phyloP scores from a whole-genome alignment of 225 moss, liverwort and hornwort genomes.

The Marchantia paleacea region DNA sequence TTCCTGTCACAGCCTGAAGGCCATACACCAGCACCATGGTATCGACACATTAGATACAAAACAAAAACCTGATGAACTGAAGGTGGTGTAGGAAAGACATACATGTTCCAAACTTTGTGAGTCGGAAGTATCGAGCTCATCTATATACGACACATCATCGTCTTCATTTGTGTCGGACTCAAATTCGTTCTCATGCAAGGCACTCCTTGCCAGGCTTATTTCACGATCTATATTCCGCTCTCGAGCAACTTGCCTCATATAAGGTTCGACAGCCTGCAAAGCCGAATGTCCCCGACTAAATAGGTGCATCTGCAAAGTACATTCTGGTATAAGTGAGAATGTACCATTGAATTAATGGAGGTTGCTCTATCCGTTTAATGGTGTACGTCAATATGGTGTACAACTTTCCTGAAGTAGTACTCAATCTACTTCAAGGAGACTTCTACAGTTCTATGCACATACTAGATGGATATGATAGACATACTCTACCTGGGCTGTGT shows the following conservation, averaged over 20 bases:
- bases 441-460: too few relatives aligned
- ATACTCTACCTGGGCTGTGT: constrained; percentile 59
- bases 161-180: constrained; percentile 49
- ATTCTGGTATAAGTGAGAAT: background rate
- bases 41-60: too few relatives aligned
- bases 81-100: background rate
- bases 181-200: constrained; percentile 43
- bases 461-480: background rate
- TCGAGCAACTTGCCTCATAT: constrained; percentile 65
- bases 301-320: constrained; percentile 54
- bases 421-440: too few relatives aligned
- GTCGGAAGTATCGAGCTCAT: constrained; percentile 45
- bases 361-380: too few relatives aligned
- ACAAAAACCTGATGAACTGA: background rate
- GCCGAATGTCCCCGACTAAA: constrained; percentile 68
- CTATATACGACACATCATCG: constrained; percentile 51
- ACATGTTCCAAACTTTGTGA: constrained; percentile 36
- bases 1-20: too few relatives aligned
- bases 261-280: constrained; percentile 70
- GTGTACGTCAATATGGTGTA: too few relatives aligned
- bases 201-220: constrained; percentile 41
- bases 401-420: too few relatives aligned
- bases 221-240: constrained; percentile 63
- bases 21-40: too few relatives aligned
- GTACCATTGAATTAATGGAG: too few relatives aligned